Evolutionary conservation across 1,139 yeast species (phyloP), one percentile per base, ranked within the genome.

Genomic region (Saccharomyces hybrid): DNA sequence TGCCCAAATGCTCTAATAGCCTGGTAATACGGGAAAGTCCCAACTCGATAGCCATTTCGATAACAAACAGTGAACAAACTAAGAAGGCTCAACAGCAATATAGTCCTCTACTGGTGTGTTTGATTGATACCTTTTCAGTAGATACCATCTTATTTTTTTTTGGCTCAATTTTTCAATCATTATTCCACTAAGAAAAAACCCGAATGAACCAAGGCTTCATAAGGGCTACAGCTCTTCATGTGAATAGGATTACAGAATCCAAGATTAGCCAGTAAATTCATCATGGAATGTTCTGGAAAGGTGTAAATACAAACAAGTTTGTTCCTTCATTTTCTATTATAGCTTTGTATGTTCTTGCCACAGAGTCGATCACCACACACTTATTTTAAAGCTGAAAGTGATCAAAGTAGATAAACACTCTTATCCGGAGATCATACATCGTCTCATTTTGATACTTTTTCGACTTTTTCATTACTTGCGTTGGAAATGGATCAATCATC

Each of bases 1-100:
- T 79, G 0, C 89, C 89, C 34, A 89, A 71, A 51, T 74, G 72
- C 3, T 68, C 62, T n/a, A 88, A 76, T n/a, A 89, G 78, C 52
- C 70, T 69, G 0, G 75, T 52, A 0, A 88, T 78, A 54, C 96
- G 73, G 1, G 78, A 63, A n/a, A 91, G 76, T 0, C 95, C 96
- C 29, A 91, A 70, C 55, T 79, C 81, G 42, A 84, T 80, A 1
- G 76, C 73, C 81, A 78, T 78, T 38, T 12, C 5, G 11, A 4
- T 19, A 38, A 5, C 21, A 38, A 38, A 11, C 12, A 19, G 16
- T 16, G 19, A 38, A 16, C 4, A 34, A 21, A 19, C 44, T 11
- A 16, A 9, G 24, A 9, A 16, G 6, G 14, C 44, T 19, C 16
- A 38, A 16, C 6, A 19, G 21, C 2, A 16, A 12, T 24, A 24